Conservation (phyloP, 2,329 filamentous ascomycete species). For the Aspergillus arachidicola region DNA sequence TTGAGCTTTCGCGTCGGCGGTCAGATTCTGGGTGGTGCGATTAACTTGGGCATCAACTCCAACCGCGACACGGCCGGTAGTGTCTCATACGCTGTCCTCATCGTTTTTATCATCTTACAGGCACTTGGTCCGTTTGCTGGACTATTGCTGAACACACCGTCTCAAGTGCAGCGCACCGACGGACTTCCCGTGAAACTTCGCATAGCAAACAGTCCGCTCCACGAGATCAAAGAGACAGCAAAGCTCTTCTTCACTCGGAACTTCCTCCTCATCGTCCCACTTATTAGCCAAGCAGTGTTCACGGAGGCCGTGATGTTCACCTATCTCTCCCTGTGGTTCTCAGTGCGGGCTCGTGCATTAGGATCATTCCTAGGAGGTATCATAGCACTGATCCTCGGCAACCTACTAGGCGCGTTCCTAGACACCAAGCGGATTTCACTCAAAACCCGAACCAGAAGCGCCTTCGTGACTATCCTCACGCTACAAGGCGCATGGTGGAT, state of each 20-base stretch:
- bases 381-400: constrained; percentile 66
- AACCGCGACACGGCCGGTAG: constrained; percentile 60
- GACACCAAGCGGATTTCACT: constrained; percentile 61
- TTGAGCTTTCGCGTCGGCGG: constrained; percentile 63
- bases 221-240: constrained; percentile 62
- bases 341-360: constrained; percentile 67
- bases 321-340: constrained; percentile 69
- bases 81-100: constrained; percentile 69
- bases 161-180: constrained; percentile 66
- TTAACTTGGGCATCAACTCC: constrained; percentile 69
- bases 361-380: constrained; percentile 72
- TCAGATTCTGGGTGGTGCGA: constrained; percentile 71
- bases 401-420: constrained; percentile 66
- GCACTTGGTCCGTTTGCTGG: constrained; percentile 66
- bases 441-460: constrained; percentile 55
- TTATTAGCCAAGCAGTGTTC: constrained; percentile 72
- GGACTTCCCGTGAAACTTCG: constrained; percentile 62
- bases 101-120: constrained; percentile 72
- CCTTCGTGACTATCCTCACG: constrained; percentile 54
- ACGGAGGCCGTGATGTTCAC: constrained; percentile 74
- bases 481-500: constrained; percentile 72
- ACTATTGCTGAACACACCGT: constrained; percentile 63
- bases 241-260: constrained; percentile 62
- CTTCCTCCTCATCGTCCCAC: constrained; percentile 66
- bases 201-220: constrained; percentile 59